These are phyloP conservation scores for Fusarium setosum DNA, from an alignment of 2,329 filamentous ascomycete species.

Conservation along the genomic window DNA sequence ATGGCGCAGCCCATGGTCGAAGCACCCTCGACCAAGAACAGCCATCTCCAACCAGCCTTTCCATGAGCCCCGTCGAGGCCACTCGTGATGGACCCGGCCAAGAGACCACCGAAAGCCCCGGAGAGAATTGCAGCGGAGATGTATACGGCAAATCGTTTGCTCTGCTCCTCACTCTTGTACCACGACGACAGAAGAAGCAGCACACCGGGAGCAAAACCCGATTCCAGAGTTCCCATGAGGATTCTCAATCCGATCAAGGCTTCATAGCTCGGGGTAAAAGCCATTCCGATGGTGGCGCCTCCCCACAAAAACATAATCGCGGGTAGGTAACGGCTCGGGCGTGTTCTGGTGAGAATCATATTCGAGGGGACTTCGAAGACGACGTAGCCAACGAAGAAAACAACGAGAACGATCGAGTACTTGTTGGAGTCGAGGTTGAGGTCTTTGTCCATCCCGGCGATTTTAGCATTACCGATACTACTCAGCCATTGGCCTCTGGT, in stretches of 20 bases:
- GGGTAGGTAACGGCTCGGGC: constrained; percentile 73
- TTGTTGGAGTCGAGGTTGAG: constrained; percentile 64
- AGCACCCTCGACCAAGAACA: constrained; percentile 68
- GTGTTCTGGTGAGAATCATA: constrained; percentile 69
- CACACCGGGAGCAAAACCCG: constrained; percentile 71
- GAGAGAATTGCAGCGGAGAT: constrained; percentile 78
- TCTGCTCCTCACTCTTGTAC: constrained; percentile 60
- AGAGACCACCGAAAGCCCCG: constrained; percentile 72
- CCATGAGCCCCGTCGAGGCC: constrained; percentile 65
- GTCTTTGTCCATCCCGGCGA: constrained; percentile 54
- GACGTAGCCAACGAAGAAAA: constrained; percentile 79
- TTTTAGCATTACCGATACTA: constrained; percentile 64
- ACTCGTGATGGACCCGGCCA: constrained; percentile 69
- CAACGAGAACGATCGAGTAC: constrained; percentile 68
- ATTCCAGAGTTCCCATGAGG: constrained; percentile 66
- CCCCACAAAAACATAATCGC: constrained; percentile 69
- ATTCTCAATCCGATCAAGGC: constrained; percentile 53
- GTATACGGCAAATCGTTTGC: constrained; percentile 66
- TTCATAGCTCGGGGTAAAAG: constrained; percentile 40
- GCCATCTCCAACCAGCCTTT: constrained; percentile 59
- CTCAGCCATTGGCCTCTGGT: neutral
- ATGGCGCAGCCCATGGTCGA: constrained; percentile 71
- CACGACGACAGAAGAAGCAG: constrained; percentile 73
- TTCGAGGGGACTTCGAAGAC: constrained; percentile 74
- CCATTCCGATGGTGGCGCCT: constrained; percentile 44